Percentiles rank a stretch among this genome's conserved stretches.
phyloP scores from a whole-genome alignment of 768 basidiomycete species.

The Mycena galopus region DNA sequence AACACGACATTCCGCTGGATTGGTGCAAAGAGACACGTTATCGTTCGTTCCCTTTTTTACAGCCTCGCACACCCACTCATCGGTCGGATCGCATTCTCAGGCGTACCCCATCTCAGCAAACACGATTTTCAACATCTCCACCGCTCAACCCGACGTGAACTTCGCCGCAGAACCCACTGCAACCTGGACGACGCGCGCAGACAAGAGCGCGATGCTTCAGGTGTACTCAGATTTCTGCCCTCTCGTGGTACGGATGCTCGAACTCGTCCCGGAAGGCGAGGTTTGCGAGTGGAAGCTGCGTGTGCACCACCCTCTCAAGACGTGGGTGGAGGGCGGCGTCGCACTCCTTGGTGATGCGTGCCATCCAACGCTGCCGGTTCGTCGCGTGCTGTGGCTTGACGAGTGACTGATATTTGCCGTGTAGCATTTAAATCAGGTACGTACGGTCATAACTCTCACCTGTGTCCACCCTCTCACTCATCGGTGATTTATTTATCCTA shows the following conservation, averaged over 20 bases:
- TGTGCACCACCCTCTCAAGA: slow-evolving; percentile 51
- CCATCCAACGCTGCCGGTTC: slow-evolving; percentile 43
- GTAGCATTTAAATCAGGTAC: slow-evolving; percentile 27
- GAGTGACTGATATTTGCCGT: background rate
- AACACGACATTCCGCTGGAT: slow-evolving; percentile 53
- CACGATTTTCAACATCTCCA: slow-evolving; percentile 53
- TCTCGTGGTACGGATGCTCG: slow-evolving; percentile 49
- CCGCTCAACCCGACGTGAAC: slow-evolving; percentile 51
- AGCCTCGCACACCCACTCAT: background rate
- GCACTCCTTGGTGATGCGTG: slow-evolving; percentile 53
- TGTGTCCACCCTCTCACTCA: background rate
- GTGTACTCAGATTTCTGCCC: slow-evolving; percentile 53
- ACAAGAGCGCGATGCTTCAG: slow-evolving; percentile 50
- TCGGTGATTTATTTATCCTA: background rate
- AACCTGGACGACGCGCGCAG: slow-evolving; percentile 50
- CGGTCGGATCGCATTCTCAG: background rate
- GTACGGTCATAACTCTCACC: background rate
- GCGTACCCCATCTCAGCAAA: slow-evolving; percentile 53
- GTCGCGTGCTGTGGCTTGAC: background rate
- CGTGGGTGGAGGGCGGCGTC: slow-evolving; percentile 51
- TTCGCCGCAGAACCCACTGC: slow-evolving; percentile 49
- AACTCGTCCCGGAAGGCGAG: slow-evolving; percentile 50
- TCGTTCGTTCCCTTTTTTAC: background rate
- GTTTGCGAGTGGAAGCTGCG: slow-evolving; percentile 57
- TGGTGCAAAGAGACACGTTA: slow-evolving; percentile 45